A percentile compares a stretch with the other conserved stretches of the same genome.
phyloP scores from a whole-genome alignment of 257 asterid genomes.

The Lithospermum erythrorhizon region DNA sequence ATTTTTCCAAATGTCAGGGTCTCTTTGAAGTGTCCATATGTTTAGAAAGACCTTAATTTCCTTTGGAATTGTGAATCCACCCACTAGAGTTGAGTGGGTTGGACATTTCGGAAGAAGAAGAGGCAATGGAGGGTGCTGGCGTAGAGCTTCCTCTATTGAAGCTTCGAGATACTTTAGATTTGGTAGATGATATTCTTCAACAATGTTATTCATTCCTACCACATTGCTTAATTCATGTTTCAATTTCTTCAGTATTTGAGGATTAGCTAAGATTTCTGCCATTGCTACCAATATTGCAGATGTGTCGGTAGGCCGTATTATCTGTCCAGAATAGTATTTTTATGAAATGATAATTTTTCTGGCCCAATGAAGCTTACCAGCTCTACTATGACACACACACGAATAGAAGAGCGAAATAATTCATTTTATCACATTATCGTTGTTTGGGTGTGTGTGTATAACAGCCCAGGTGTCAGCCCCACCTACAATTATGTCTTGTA shows the following conservation, averaged over 20 bases:
- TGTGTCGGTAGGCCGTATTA: too few species aligned
- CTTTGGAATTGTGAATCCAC: slow-evolving; percentile 37
- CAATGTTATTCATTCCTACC: slow-evolving; percentile 26
- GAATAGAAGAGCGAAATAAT: too few species aligned
- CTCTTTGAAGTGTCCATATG: slow-evolving; percentile 54
- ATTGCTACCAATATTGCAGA: too few species aligned
- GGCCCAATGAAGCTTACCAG: too few species aligned
- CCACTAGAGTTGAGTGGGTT: slow-evolving; percentile 33
- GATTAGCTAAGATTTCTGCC: slow-evolving; percentile 51
- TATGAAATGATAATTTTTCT: too few species aligned
- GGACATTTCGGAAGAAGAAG: slow-evolving; percentile 41
- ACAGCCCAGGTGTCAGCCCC: too few species aligned
- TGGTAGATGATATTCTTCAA: slow-evolving; percentile 46
- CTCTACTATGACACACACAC: too few species aligned
- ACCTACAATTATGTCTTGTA: too few species aligned
- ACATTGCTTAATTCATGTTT: slow-evolving; percentile 39
- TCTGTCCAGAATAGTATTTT: too few species aligned
- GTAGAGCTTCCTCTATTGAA: slow-evolving; percentile 41
- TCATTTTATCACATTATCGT: too few species aligned
- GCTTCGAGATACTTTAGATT: slow-evolving; percentile 57
- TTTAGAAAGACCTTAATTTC: slow-evolving; percentile 42
- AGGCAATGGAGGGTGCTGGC: slow-evolving; percentile 57
- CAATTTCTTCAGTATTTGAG: slow-evolving; percentile 31
- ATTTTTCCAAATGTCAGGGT: slow-evolving; percentile 44
- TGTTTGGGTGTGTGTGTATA: too few species aligned